Conservation (phyloP, 805 yeast genomes). For the Yarrowia alimentaria region DNA sequence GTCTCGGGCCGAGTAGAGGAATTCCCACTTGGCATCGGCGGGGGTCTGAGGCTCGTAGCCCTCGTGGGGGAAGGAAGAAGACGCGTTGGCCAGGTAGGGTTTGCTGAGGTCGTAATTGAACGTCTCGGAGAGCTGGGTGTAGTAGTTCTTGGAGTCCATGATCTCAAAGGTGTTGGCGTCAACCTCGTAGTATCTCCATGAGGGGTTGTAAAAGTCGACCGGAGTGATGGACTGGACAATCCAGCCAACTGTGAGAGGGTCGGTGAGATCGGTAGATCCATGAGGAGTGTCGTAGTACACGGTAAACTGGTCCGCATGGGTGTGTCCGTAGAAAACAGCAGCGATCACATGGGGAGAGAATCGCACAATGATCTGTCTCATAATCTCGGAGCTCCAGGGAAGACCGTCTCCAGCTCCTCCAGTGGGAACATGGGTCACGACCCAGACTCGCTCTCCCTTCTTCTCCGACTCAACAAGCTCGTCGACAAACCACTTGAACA, state of each 20-base stretch:
- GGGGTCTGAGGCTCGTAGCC: slow-evolving; percentile 30
- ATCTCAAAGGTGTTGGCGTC: slow-evolving; percentile 60
- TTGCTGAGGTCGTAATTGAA: slow-evolving; percentile 37
- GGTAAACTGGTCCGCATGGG: slow-evolving; percentile 67
- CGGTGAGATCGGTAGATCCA: slow-evolving; percentile 37
- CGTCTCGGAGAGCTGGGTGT: slow-evolving; percentile 54
- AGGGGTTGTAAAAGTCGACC: slow-evolving; percentile 57
- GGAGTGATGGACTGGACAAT: slow-evolving; percentile 68
- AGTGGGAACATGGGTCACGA: slow-evolving; percentile 67
- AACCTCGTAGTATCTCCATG: slow-evolving; percentile 70
- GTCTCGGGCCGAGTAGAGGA: slow-evolving; percentile 48
- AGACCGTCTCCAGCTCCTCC: slow-evolving; percentile 50
- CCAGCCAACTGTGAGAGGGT: slow-evolving; percentile 59
- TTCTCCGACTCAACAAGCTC: slow-evolving; percentile 60
- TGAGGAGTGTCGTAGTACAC: slow-evolving; percentile 53
- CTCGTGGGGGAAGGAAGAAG: slow-evolving; percentile 21
- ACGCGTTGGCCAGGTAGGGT: slow-evolving; percentile 12
- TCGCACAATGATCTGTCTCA: slow-evolving; percentile 58
- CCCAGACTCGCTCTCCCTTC: slow-evolving; percentile 64
- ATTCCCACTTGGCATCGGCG: slow-evolving; percentile 55
- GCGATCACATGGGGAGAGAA: slow-evolving; percentile 69
- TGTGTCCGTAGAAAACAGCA: slow-evolving; percentile 67
- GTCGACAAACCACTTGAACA: slow-evolving; percentile 56
- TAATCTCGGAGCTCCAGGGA: slow-evolving; percentile 58
- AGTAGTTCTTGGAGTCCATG: slow-evolving; percentile 59